Conservation (phyloP, 805 yeast genomes). For the Candida ulmi region DNA sequence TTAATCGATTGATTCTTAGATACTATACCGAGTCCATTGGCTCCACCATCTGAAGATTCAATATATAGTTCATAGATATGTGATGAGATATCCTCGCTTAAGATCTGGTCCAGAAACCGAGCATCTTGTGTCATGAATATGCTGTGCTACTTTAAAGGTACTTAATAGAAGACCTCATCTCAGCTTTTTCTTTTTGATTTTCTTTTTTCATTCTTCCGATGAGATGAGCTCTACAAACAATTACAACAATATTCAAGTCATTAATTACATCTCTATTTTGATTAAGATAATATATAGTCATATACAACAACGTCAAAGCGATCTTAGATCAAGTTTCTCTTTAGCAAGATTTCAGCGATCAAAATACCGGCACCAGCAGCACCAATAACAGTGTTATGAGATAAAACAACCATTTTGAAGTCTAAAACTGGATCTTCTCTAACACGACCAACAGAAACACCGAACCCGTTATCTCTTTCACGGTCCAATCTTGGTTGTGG, state of each 20-base stretch:
- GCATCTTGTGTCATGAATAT: no score
- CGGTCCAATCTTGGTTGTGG: conserved; percentile 98
- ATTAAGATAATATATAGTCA: no score
- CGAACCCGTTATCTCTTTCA: conserved; percentile 89
- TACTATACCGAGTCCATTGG: conserved; percentile 21
- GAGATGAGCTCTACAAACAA: no score
- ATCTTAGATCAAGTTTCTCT: conserved; percentile 59
- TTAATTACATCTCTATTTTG: no score
- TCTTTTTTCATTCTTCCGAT: neutral
- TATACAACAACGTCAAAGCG: no score
- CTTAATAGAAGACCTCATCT: no score
- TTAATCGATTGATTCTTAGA: conserved; percentile 22
- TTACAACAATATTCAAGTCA: no score
- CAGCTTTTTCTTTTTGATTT: no score
- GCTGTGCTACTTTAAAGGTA: no score
- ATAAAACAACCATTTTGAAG: conserved; percentile 92
- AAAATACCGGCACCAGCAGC: conserved; percentile 98
- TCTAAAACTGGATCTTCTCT: conserved; percentile 93
- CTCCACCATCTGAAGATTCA: conserved; percentile 1
- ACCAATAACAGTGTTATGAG: conserved; percentile 96
- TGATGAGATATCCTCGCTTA: conserved; percentile 8
- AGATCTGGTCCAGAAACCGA: conserved; percentile 10
- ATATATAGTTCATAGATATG: conserved; percentile 18
- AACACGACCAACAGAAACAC: conserved; percentile 91
- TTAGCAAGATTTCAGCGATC: conserved; percentile 84